Percentiles rank a stretch among this genome's conserved stretches.
Evolutionary conservation across 257 asterid genomes (phyloP).

Genomic region (Handroanthus guayacan): DNA sequence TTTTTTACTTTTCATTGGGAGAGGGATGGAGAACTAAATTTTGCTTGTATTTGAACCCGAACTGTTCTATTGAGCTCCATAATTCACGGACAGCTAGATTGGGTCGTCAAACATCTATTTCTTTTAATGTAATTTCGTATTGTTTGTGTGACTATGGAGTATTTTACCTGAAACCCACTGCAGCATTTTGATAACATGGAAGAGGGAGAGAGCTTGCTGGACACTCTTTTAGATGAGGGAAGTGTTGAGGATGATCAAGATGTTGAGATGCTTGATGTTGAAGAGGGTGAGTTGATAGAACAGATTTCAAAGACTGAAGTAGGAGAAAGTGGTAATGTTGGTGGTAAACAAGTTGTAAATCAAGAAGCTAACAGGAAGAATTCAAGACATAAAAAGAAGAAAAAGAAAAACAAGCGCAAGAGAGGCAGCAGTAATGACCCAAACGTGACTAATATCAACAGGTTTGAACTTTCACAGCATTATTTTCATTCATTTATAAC

Average conservation of each 20-base stretch:
- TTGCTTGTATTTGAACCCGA: neutral
- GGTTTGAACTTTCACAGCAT: slow-evolving; percentile 44
- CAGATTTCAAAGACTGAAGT: slow-evolving; percentile 47
- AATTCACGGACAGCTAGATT: neutral
- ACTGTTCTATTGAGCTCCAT: neutral
- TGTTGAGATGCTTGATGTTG: slow-evolving; percentile 85
- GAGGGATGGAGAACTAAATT: neutral
- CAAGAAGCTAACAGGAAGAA: slow-evolving; percentile 42
- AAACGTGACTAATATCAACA: slow-evolving; percentile 61
- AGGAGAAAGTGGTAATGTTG: slow-evolving; percentile 51
- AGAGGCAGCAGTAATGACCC: slow-evolving; percentile 52
- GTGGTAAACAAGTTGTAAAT: slow-evolving; percentile 38
- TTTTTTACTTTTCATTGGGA: slow-evolving; percentile 9
- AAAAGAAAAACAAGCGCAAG: slow-evolving; percentile 64
- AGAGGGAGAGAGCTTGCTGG: slow-evolving; percentile 61
- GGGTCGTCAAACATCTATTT: neutral
- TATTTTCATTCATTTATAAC: slow-evolving; percentile 17
- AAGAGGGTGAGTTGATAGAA: slow-evolving; percentile 79
- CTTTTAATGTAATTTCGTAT: neutral
- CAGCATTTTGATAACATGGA: slow-evolving; percentile 55
- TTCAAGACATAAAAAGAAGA: slow-evolving; percentile 59
- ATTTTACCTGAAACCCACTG: slow-evolving; percentile 28
- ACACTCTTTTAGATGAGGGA: slow-evolving; percentile 63
- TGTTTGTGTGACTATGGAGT: slow-evolving; percentile 13
- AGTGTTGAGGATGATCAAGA: slow-evolving; percentile 57